phyloP scores from a whole-genome alignment of 1,284 basidiomycete genomes.

The Coniferiporia sulphurascens region DNA sequence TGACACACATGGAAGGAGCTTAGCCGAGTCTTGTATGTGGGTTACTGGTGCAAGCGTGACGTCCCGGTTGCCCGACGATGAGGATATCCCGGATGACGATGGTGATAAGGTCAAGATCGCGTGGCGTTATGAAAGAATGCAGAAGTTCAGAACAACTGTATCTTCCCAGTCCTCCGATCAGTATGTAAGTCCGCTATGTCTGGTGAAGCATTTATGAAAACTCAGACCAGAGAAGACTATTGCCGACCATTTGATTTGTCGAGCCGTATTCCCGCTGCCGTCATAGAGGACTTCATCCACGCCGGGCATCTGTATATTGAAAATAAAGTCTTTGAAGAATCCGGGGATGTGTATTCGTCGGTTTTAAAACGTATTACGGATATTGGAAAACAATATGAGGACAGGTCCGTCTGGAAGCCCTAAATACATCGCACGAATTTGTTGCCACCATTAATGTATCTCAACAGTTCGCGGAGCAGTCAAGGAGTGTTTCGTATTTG shows the following conservation, averaged over 20 bases:
- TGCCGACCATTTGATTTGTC: conserved; percentile 13
- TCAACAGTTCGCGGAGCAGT: background rate
- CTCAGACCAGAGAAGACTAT: conserved; percentile 20
- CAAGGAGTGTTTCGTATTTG: conserved; percentile 52
- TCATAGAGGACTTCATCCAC: conserved; percentile 1
- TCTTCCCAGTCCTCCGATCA: conserved; percentile 31
- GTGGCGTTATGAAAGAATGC: conserved; percentile 93
- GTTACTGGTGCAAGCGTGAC: conserved; percentile 18
- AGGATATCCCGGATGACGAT: conserved; percentile 38
- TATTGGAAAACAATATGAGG: conserved; percentile 13
- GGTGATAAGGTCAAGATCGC: conserved; percentile 78
- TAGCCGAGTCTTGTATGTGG: conserved; percentile 81
- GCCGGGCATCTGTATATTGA: conserved; percentile 13
- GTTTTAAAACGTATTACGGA: conserved; percentile 1
- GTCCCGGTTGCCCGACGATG: conserved; percentile 28
- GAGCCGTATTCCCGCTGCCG: conserved; percentile 4
- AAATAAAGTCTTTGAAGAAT: background rate
- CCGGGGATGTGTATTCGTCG: background rate
- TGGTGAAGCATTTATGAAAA: conserved; percentile 18
- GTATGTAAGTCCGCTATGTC: conserved; percentile 37
- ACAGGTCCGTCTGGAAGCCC: background rate
- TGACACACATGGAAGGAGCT: conserved; percentile 49
- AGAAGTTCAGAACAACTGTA: conserved; percentile 86
- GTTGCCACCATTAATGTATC: background rate
- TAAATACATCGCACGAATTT: no score